Conservation (phyloP, 495 filamentous ascomycete species). For the Podospora pseudopauciseta region DNA sequence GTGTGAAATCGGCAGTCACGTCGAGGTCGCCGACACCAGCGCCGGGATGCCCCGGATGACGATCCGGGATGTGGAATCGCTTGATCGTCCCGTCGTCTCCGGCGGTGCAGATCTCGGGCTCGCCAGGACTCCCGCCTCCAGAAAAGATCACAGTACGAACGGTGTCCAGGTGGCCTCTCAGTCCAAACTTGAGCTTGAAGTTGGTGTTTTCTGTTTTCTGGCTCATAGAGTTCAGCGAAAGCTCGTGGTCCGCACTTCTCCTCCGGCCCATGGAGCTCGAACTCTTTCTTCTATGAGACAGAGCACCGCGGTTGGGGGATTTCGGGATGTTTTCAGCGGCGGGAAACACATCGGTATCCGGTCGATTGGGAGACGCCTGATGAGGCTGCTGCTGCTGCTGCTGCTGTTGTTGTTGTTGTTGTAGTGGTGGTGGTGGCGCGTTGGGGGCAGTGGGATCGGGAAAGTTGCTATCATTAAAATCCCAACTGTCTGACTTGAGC, state of each 20-base stretch:
- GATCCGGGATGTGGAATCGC: conserved; percentile 87
- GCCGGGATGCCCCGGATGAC: conserved; percentile 51
- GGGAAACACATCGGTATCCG: conserved; percentile 82
- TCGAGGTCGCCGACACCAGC: conserved; percentile 70
- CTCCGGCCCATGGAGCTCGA: conserved; percentile 59
- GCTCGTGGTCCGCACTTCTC: conserved; percentile 54
- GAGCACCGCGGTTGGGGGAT: conserved; percentile 69
- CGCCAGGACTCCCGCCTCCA: conserved; percentile 86
- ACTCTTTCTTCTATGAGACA: conserved; percentile 76
- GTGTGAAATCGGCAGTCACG: conserved; percentile 88
- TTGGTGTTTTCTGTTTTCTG: conserved; percentile 58
- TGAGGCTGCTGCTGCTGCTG: conserved; percentile 1
- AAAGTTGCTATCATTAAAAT: conserved; percentile 74
- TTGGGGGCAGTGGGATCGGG: conserved; percentile 41
- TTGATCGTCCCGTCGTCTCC: conserved; percentile 96
- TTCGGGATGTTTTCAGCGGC: conserved; percentile 76
- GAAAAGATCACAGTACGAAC: conserved; percentile 93
- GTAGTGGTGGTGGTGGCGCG: not conserved
- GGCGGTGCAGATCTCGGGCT: conserved; percentile 94
- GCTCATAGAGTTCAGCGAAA: conserved; percentile 43
- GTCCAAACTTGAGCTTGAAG: conserved; percentile 90
- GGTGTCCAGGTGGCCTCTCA: conserved; percentile 89
- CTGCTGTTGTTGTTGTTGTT: not conserved
- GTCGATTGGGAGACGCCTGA: conserved; percentile 52
- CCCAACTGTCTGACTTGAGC: conserved; percentile 75